These are phyloP conservation scores for Dactylonectria estremocensis DNA, from an alignment of 2,329 filamentous ascomycete genomes.

Conservation along the genomic window DNA sequence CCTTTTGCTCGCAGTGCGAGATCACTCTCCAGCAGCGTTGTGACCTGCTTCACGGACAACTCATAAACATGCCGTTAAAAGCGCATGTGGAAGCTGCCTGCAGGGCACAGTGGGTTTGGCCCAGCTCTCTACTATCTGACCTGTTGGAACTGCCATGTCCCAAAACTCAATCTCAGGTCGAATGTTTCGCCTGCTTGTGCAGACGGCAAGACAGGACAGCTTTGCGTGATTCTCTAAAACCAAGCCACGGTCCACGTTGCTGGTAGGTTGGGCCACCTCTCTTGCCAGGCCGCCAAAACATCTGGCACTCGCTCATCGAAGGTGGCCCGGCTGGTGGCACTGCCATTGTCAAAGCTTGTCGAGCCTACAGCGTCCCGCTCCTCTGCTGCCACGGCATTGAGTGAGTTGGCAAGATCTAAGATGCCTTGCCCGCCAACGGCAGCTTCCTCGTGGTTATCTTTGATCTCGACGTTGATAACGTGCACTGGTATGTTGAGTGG, in stretches of 20 bases:
- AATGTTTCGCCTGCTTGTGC: not conserved
- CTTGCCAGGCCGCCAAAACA: conserved; percentile 93
- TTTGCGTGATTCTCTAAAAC: conserved; percentile 76
- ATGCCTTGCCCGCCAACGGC: conserved; percentile 92
- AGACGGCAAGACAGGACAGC: not conserved
- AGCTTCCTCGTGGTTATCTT: conserved; percentile 98
- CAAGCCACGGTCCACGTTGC: conserved; percentile 96
- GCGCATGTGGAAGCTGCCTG: not conserved
- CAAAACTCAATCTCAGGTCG: not conserved
- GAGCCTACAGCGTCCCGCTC: conserved; percentile 79
- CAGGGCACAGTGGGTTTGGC: not conserved
- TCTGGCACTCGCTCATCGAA: conserved; percentile 97
- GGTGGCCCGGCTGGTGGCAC: conserved; percentile 76
- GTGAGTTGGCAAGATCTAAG: conserved; percentile 86
- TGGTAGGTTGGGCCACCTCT: conserved; percentile 91
- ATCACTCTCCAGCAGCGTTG: not conserved
- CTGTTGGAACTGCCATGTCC: not conserved
- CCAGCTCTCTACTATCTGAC: not conserved
- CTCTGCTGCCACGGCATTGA: conserved; percentile 85
- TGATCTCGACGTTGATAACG: conserved; percentile 98
- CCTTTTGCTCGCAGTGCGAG: not conserved
- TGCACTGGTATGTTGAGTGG: conserved; percentile 94
- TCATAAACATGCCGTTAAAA: not conserved
- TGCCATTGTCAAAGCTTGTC: conserved; percentile 78
- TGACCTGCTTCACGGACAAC: not conserved